These are phyloP conservation scores for Amauroascus niger DNA, from an alignment of 2,329 filamentous ascomycete genomes.

Conservation along the genomic window DNA sequence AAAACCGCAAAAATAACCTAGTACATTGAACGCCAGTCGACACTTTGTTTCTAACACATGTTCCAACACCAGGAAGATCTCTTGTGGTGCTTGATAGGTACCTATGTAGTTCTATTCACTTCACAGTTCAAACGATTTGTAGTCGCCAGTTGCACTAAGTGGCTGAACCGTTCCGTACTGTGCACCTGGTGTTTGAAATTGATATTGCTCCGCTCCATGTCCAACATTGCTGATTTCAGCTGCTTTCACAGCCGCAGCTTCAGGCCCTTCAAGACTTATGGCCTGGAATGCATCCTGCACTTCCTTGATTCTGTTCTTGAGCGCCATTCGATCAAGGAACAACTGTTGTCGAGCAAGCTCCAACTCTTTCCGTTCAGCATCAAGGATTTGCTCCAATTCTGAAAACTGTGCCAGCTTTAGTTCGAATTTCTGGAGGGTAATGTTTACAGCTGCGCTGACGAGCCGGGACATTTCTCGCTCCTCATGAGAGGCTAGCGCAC, in stretches of 20 bases:
- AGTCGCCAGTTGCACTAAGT: slow-evolving; percentile 36
- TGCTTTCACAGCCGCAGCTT: slow-evolving; percentile 34
- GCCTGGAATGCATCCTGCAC: slow-evolving; percentile 61
- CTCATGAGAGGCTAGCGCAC: slow-evolving; percentile 85
- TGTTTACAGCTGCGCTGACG: slow-evolving; percentile 82
- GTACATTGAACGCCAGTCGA: background rate
- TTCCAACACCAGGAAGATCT: background rate
- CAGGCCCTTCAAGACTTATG: slow-evolving; percentile 35
- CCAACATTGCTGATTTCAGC: slow-evolving; percentile 28
- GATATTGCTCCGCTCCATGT: slow-evolving; percentile 31
- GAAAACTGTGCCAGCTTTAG: slow-evolving; percentile 93
- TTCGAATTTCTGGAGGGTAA: slow-evolving; percentile 91
- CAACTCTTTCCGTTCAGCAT: slow-evolving; percentile 84
- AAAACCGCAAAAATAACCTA: background rate
- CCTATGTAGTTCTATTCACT: background rate
- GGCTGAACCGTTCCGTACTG: slow-evolving; percentile 27
- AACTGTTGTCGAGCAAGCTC: slow-evolving; percentile 87
- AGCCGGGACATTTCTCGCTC: slow-evolving; percentile 93
- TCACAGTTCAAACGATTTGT: slow-evolving; percentile 37
- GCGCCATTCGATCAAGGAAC: slow-evolving; percentile 81
- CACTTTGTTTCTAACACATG: background rate
- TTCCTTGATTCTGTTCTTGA: slow-evolving; percentile 76
- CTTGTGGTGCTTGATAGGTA: background rate
- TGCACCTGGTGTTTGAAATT: slow-evolving; percentile 31
- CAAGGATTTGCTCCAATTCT: slow-evolving; percentile 86